Evolutionary conservation across 2,329 filamentous ascomycete genomes (phyloP).

Genomic region (Aspergillus hiratsukae): DNA sequence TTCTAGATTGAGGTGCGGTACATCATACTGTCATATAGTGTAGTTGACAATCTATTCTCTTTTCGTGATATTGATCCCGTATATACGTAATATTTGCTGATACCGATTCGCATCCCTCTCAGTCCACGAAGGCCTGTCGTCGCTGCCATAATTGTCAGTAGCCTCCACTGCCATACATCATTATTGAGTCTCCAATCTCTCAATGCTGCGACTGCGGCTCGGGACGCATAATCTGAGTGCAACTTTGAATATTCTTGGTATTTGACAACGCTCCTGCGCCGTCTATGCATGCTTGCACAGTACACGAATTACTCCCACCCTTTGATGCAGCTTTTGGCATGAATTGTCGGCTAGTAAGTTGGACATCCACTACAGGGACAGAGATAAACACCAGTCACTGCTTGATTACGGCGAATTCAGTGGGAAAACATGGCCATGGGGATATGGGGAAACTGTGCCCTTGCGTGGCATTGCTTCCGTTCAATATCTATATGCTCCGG

Average conservation of each 20-base stretch:
- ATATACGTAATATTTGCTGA: not conserved
- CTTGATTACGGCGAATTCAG: not conserved
- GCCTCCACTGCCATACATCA: not conserved
- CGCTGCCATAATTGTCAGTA: not conserved
- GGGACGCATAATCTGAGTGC: not conserved
- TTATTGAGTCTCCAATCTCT: not conserved
- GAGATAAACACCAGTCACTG: not conserved
- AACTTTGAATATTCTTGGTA: not conserved
- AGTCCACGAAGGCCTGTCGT: not conserved
- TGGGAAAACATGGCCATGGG: not conserved
- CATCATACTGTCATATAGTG: conserved; percentile 12
- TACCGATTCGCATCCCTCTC: not conserved
- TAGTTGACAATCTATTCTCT: conserved; percentile 2
- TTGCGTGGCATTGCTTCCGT: not conserved
- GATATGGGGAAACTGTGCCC: not conserved
- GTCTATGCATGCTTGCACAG: not conserved
- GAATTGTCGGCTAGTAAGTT: not conserved
- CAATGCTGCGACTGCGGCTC: not conserved
- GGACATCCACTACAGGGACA: not conserved
- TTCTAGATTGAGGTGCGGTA: conserved; percentile 30
- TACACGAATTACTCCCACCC: not conserved
- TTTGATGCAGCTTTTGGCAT: not conserved
- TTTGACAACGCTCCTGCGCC: not conserved
- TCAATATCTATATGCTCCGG: not conserved
- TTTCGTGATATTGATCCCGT: conserved; percentile 1